These are phyloP conservation scores for Umbelopsis sp. DNA, from an alignment of 192 early-diverging fungal genomes.

Conservation along the genomic window DNA sequence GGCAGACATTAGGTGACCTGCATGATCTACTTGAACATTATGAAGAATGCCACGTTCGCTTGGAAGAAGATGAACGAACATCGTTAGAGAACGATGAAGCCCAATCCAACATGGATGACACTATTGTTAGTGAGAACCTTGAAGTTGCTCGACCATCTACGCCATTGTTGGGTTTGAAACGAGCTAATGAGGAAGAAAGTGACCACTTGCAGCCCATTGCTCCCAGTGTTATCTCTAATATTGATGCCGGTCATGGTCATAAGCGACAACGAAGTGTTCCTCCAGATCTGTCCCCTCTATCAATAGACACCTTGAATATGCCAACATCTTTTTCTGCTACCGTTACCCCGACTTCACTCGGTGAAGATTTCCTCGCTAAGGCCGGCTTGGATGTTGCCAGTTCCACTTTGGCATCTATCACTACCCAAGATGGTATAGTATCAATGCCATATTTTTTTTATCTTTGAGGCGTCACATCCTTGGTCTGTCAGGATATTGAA, in stretches of 20 bases:
- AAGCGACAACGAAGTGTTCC: constrained; percentile 12
- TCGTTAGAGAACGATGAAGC: not conserved
- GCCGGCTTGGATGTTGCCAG: constrained; percentile 12
- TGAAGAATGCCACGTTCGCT: constrained; percentile 90
- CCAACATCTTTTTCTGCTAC: not conserved
- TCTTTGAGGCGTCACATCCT: too few relatives aligned
- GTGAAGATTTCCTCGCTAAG: constrained; percentile 22
- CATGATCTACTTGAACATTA: constrained; percentile 96
- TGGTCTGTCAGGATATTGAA: too few relatives aligned
- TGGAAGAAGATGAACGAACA: constrained; percentile 72
- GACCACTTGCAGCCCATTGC: not conserved
- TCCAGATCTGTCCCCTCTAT: not conserved
- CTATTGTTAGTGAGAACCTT: not conserved
- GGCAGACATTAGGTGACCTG: constrained; percentile 81
- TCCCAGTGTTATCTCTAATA: not conserved
- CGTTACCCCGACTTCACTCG: not conserved
- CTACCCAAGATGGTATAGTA: constrained; percentile 16
- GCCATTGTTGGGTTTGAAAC: not conserved
- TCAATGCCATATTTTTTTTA: too few relatives aligned
- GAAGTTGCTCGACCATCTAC: not conserved
- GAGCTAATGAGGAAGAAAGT: not conserved
- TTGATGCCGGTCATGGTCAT: not conserved
- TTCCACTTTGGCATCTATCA: not conserved
- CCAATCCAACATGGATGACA: not conserved
- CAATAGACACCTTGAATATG: not conserved